Conservation (phyloP, 2,329 filamentous ascomycete genomes). For the Botrytis byssoidea region DNA sequence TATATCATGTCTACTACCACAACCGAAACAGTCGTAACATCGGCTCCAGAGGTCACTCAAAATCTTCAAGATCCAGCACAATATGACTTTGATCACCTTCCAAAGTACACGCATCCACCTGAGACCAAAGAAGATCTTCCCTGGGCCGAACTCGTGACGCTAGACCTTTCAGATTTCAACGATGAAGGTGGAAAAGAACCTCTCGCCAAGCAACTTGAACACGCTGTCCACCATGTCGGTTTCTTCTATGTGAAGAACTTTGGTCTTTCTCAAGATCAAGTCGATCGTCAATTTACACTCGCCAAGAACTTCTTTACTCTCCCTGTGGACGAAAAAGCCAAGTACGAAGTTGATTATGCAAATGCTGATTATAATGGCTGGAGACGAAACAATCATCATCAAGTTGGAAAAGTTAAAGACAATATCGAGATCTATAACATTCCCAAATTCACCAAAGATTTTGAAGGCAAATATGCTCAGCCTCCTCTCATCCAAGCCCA, state of each 20-base stretch:
- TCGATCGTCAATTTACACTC: slow-evolving; percentile 61
- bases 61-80: slow-evolving; percentile 27
- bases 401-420: slow-evolving; percentile 40
- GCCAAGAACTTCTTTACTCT: slow-evolving; percentile 58
- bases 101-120: slow-evolving; percentile 46
- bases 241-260: slow-evolving; percentile 66
- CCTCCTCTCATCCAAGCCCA: slow-evolving; percentile 49
- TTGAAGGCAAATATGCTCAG: slow-evolving; percentile 44
- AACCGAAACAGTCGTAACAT: slow-evolving; percentile 23
- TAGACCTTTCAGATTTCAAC: slow-evolving; percentile 51
- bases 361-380: slow-evolving; percentile 58
- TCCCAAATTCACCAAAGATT: slow-evolving; percentile 53
- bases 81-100: slow-evolving; percentile 37
- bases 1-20: slow-evolving; percentile 26
- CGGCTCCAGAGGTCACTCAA: neutral
- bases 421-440: slow-evolving; percentile 61
- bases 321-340: slow-evolving; percentile 57
- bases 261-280: slow-evolving; percentile 57
- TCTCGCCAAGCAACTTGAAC: slow-evolving; percentile 51
- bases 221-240: slow-evolving; percentile 51
- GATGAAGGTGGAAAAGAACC: slow-evolving; percentile 50
- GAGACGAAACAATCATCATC: slow-evolving; percentile 45
- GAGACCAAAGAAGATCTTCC: slow-evolving; percentile 46
- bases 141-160: slow-evolving; percentile 55
- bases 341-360: slow-evolving; percentile 51